phyloP scores from a whole-genome alignment of 345 rosid species.

The Citrus inodora region DNA sequence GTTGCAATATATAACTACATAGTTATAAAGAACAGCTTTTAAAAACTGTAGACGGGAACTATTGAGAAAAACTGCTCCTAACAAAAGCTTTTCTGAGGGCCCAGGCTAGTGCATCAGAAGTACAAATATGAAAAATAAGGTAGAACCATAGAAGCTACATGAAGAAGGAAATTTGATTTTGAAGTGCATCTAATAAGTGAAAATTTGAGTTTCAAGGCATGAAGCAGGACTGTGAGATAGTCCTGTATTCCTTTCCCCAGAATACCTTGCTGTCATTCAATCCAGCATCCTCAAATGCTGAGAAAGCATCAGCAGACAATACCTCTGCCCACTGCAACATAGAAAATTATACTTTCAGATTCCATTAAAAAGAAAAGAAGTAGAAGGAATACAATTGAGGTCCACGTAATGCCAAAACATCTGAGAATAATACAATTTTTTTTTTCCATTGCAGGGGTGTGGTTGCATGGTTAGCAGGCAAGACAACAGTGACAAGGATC shows the following conservation, averaged over 20 bases:
- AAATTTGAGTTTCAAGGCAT: background rate
- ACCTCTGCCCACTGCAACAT: constrained; percentile 95
- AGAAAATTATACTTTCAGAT: constrained; percentile 19
- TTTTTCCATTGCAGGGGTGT: background rate
- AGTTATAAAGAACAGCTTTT: background rate
- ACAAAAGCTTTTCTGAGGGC: background rate
- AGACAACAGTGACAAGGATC: background rate
- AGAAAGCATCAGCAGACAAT: constrained; percentile 95
- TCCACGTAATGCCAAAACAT: background rate
- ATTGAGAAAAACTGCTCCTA: background rate
- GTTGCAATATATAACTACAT: constrained; percentile 16
- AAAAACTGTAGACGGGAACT: background rate
- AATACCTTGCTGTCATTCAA: constrained; percentile 69
- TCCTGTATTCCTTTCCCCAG: background rate
- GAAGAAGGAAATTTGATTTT: background rate
- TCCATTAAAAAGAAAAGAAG: constrained; percentile 1
- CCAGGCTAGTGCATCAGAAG: background rate
- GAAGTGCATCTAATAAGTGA: background rate
- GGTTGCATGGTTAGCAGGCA: background rate
- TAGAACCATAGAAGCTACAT: background rate
- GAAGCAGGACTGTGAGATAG: background rate
- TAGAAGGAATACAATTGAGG: constrained; percentile 1
- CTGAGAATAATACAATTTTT: background rate
- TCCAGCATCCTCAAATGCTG: constrained; percentile 95
- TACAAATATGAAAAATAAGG: background rate